Evolutionary conservation across 2,329 filamentous ascomycete species (phyloP).

Genomic region (Chrysosporium keratinophilum): DNA sequence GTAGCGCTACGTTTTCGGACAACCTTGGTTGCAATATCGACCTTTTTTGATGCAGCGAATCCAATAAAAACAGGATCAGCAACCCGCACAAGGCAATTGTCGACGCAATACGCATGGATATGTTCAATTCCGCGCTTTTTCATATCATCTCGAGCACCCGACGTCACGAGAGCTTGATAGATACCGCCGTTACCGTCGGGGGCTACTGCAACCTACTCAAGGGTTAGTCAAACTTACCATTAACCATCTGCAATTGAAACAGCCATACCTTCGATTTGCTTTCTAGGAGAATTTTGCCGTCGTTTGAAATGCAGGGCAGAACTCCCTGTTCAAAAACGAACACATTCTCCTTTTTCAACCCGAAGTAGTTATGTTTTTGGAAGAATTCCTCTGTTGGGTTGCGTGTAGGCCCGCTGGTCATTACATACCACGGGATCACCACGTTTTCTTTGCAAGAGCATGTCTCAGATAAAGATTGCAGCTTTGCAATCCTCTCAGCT

Average conservation of each 20-base stretch:
- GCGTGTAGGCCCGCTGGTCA: constrained; percentile 93
- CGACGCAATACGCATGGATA: constrained; percentile 94
- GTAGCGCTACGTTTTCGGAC: constrained; percentile 95
- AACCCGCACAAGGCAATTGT: constrained; percentile 99
- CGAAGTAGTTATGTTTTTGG: constrained; percentile 80
- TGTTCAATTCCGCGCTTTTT: constrained; percentile 80
- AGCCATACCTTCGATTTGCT: constrained; percentile 61
- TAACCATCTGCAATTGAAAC: background rate
- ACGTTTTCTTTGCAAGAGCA: constrained; percentile 51
- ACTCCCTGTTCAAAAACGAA: constrained; percentile 95
- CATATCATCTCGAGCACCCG: constrained; percentile 79
- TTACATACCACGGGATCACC: constrained; percentile 93
- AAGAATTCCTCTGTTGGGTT: constrained; percentile 92
- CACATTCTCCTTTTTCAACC: constrained; percentile 73
- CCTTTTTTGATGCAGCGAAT: constrained; percentile 75
- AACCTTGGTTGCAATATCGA: constrained; percentile 98
- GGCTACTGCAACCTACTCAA: constrained; percentile 65
- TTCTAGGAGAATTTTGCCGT: constrained; percentile 93
- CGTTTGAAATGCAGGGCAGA: constrained; percentile 90
- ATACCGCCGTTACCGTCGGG: constrained; percentile 96
- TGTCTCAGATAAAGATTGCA: constrained; percentile 69
- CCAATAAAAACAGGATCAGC: constrained; percentile 93
- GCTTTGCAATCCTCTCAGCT: constrained; percentile 80
- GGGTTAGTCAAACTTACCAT: constrained; percentile 6
- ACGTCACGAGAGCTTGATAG: constrained; percentile 78